A percentile compares a stretch with the other conserved stretches of the same genome.
These are phyloP conservation scores for Elsinoe ampelina DNA, from an alignment of 2,329 filamentous ascomycete species.

Conservation along the genomic window DNA sequence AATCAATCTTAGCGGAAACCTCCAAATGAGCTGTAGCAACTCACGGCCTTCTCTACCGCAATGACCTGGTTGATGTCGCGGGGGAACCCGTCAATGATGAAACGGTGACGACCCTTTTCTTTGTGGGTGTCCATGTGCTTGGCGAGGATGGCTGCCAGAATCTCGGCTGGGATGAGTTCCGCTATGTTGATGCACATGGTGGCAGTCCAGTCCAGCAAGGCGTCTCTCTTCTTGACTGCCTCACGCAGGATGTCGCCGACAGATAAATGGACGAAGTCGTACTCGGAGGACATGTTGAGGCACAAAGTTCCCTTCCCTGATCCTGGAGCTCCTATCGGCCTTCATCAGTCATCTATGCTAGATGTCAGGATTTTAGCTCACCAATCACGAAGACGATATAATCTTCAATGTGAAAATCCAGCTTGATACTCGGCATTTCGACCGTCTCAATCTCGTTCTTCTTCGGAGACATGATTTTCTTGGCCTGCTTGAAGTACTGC, in stretches of 20 bases:
- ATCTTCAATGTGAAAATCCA: not conserved
- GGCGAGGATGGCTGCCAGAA: slow-evolving; percentile 14
- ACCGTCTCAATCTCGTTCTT: not conserved
- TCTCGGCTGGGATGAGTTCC: slow-evolving; percentile 14
- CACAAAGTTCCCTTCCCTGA: slow-evolving; percentile 29
- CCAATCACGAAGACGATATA: slow-evolving; percentile 4
- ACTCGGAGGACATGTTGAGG: slow-evolving; percentile 17
- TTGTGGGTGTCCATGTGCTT: slow-evolving; percentile 11
- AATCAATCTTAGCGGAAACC: not conserved
- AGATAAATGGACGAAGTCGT: slow-evolving; percentile 22
- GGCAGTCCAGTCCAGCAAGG: not conserved
- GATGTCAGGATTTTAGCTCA: not conserved
- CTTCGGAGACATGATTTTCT: not conserved
- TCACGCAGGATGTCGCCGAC: slow-evolving; percentile 23
- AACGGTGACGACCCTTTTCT: not conserved
- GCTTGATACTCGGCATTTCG: slow-evolving; percentile 6
- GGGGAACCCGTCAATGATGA: slow-evolving; percentile 20
- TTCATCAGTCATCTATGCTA: slow-evolving; percentile 10
- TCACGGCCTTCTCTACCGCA: not conserved
- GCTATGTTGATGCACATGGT: not conserved
- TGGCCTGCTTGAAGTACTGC: not conserved
- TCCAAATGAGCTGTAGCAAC: not conserved
- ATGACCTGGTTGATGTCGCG: slow-evolving; percentile 11
- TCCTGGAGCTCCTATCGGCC: slow-evolving; percentile 22
- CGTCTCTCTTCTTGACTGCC: slow-evolving; percentile 1